Evolutionary conservation across 1,284 basidiomycete species (phyloP), one percentile per base, ranked within the genome.

Genomic region (Psilocybe mexicana): DNA sequence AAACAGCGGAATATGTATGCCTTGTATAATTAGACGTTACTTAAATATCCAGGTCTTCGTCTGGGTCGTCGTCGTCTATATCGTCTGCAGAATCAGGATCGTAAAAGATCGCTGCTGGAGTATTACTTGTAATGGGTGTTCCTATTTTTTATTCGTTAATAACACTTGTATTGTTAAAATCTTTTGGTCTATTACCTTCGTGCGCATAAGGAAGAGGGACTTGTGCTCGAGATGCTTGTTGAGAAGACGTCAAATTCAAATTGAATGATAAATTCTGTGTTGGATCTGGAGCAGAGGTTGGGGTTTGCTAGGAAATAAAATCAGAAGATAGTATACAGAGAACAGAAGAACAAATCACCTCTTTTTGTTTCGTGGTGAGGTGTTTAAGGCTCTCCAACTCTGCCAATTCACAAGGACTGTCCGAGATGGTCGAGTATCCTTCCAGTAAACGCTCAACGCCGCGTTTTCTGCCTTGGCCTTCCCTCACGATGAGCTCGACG

Each of bases 11-110:
- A 18, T 18, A 49, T 60, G 52, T 46, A 45, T 24, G 36, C 12
- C 11, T 28, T 46, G 10, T 50, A 43, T 45, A 36, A 33, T 30
- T 23, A 52, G 55, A 49, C 54, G 14, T 53, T 48, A 45, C 51
- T 72, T 76, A 93, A 57, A 94, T 87, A 69, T 94, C 90, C 58
- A 94, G 73, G 70, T 94, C 92, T 67, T 94, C 92, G 65, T 94
- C 92, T 23, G 92, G 92, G 75, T 94, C 92, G 55, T 94, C 93
- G 55, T 93, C 92, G 65, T 94, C 92, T 49, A 93, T 82, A 64
- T 94, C 93, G 67, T 94, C 92, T 35, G 89, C 92, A 18, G 91
- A 92, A 68, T 94, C 92, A 14, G 93, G 92, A 64, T 93, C 89
- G 61, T 94, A 94, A 54, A 78, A 74, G 57, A 81, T 80, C 11